phyloP scores from a whole-genome alignment of 345 rosid species.

The Bruguiera parviflora region DNA sequence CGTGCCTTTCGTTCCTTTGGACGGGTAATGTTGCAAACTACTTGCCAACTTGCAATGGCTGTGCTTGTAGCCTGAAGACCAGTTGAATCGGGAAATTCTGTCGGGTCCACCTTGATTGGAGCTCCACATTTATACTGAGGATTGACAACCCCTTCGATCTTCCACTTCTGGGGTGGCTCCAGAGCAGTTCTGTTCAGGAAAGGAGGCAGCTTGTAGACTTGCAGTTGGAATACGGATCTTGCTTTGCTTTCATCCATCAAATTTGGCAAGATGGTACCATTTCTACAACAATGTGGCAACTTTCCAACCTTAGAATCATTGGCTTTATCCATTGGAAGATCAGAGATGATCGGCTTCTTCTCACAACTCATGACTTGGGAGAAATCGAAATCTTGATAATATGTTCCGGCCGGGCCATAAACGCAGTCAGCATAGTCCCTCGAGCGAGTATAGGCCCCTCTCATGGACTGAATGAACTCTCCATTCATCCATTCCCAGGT shows the following conservation, averaged over 20 bases:
- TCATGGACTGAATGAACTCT: constrained; percentile 75
- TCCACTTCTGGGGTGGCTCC: constrained; percentile 71
- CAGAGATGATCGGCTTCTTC: constrained; percentile 61
- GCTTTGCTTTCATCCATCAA: constrained; percentile 58
- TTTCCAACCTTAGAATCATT: constrained; percentile 63
- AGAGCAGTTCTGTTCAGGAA: constrained; percentile 59
- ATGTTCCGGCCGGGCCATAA: constrained; percentile 60
- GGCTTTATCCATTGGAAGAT: constrained; percentile 50
- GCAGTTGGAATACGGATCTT: constrained; percentile 65
- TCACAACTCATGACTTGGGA: constrained; percentile 64
- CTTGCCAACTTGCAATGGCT: constrained; percentile 75
- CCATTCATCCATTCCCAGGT: constrained; percentile 95
- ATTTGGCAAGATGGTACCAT: constrained; percentile 65
- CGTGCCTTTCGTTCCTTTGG: constrained; percentile 52
- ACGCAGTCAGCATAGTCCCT: constrained; percentile 54
- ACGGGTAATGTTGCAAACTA: constrained; percentile 72
- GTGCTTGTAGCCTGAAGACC: constrained; percentile 49
- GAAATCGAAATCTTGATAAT: constrained; percentile 62
- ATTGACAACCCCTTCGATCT: constrained; percentile 55
- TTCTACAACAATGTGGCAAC: constrained; percentile 73
- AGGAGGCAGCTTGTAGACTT: constrained; percentile 78
- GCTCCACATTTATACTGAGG: constrained; percentile 70
- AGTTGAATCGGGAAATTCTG: constrained; percentile 64
- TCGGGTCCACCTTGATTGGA: constrained; percentile 69
- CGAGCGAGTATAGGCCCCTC: constrained; percentile 73